Evolutionary conservation across 345 rosid species (phyloP).

Genomic region (Boechera stricta): DNA sequence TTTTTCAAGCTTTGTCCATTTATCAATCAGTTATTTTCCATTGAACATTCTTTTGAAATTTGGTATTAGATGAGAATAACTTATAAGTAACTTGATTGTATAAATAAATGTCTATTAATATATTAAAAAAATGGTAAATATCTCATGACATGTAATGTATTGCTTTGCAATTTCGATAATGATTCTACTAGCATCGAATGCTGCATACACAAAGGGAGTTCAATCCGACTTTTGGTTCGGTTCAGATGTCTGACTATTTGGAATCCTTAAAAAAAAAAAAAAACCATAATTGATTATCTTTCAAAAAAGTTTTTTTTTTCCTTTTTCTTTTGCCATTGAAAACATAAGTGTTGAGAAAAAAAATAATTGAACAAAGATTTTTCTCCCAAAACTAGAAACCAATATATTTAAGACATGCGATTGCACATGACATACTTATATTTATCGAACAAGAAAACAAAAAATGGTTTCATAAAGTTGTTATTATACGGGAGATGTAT

Average conservation of each 20-base stretch:
- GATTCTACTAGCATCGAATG: background rate
- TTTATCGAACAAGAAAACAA: background rate
- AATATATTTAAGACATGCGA: background rate
- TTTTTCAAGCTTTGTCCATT: background rate
- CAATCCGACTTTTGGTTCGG: too few relatives aligned
- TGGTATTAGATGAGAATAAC: background rate
- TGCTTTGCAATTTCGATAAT: background rate
- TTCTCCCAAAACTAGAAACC: too few relatives aligned
- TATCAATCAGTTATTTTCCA: background rate
- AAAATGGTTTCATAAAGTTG: conserved; percentile 16
- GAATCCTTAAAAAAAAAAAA: too few relatives aligned
- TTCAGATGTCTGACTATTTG: too few relatives aligned
- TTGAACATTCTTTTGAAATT: conserved; percentile 3
- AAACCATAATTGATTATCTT: too few relatives aligned
- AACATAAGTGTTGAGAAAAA: background rate
- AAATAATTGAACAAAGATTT: too few relatives aligned
- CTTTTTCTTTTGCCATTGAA: too few relatives aligned
- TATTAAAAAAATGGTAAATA: background rate
- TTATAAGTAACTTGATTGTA: conserved; percentile 7
- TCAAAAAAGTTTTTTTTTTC: too few relatives aligned
- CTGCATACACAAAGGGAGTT: too few relatives aligned
- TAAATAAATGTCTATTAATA: too few relatives aligned
- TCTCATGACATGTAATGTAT: background rate
- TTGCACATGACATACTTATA: background rate
- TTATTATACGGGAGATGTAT: conserved; percentile 13